phyloP scores from a whole-genome alignment of 2,329 filamentous ascomycete genomes.

The Aspergillus bombycis region DNA sequence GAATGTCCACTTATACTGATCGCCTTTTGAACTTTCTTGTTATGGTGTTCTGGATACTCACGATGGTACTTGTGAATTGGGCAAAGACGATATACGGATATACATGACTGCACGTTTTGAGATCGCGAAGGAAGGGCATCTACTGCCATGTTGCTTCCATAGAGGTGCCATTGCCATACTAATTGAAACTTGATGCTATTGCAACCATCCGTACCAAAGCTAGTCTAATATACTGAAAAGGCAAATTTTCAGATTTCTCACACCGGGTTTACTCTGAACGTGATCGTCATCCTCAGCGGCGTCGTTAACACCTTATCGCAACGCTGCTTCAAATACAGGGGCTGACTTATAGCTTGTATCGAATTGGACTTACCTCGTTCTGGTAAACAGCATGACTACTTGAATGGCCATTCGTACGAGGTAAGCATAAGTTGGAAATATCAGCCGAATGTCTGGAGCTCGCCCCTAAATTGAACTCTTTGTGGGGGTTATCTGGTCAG shows the following conservation, averaged over 20 bases:
- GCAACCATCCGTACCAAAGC: background rate
- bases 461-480: background rate
- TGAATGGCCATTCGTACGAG: background rate
- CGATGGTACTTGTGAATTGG: no score
- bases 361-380: background rate
- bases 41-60: no score
- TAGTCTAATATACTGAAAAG: background rate
- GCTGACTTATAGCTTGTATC: background rate
- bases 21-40: no score
- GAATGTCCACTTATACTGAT: no score
- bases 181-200: no score
- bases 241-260: background rate
- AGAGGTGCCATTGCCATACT: no score
- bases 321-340: no score
- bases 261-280: background rate
- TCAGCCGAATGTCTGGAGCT: background rate
- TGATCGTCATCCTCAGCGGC: background rate
- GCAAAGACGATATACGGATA: no score
- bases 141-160: no score
- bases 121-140: no score
- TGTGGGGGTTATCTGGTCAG: background rate
- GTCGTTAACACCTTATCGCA: background rate
- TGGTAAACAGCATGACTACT: background rate
- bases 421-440: background rate
- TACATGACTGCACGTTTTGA: no score